These are phyloP conservation scores for Geranium brycei DNA, from an alignment of 345 rosid genomes.

Conservation along the genomic window DNA sequence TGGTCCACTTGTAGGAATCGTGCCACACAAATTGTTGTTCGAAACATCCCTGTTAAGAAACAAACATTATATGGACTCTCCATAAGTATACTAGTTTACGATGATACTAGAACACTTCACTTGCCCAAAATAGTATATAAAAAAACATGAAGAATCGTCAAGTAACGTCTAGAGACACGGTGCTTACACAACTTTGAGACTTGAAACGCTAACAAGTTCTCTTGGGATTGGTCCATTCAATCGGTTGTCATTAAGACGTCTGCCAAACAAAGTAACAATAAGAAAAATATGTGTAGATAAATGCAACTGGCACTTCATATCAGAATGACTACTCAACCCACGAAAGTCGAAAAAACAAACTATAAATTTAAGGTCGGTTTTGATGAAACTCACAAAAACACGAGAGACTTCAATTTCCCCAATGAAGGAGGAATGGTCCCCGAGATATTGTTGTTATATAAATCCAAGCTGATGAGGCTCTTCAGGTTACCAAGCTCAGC, in stretches of 20 bases:
- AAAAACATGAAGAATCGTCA: neutral
- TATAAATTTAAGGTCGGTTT: too few species aligned
- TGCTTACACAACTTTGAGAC: conserved; percentile 69
- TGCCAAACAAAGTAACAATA: conserved; percentile 11
- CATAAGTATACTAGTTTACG: conserved; percentile 3
- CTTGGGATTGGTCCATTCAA: conserved; percentile 57
- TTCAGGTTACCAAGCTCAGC: conserved; percentile 71
- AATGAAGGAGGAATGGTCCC: conserved; percentile 67
- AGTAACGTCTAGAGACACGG: neutral
- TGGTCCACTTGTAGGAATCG: conserved; percentile 85
- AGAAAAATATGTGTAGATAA: too few species aligned
- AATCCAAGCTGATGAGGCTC: conserved; percentile 90
- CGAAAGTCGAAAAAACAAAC: too few species aligned
- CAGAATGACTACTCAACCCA: too few species aligned
- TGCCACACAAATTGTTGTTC: conserved; percentile 82
- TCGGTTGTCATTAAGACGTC: conserved; percentile 53
- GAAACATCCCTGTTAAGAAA: conserved; percentile 60
- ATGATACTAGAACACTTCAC: neutral
- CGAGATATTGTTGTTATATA: conserved; percentile 80
- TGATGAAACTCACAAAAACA: conserved; percentile 60
- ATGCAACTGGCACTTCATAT: too few species aligned
- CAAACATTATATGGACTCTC: too few species aligned
- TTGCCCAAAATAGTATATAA: neutral
- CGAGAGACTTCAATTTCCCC: conserved; percentile 77
- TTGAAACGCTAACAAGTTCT: conserved; percentile 41